Percentiles rank a stretch among this genome's conserved stretches.
Conservation (phyloP, 108 stramenopile genomes). For the Pseudonitzschia delicatissima region DNA sequence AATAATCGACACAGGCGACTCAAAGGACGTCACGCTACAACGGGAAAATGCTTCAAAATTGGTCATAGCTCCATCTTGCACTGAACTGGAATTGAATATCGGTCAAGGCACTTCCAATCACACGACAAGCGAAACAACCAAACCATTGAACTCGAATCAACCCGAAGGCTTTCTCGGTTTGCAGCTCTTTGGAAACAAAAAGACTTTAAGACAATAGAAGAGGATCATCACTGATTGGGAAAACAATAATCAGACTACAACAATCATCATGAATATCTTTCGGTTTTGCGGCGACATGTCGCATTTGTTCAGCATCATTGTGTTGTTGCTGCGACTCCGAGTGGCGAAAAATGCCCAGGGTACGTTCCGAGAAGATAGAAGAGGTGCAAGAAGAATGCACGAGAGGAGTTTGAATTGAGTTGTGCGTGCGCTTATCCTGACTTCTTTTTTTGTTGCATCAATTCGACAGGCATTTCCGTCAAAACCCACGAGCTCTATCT, state of each 20-base stretch:
- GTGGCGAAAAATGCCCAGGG: conserved; percentile 93
- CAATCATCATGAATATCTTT: conserved; percentile 79
- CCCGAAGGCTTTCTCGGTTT: background rate
- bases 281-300: conserved; percentile 97
- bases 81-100: no score
- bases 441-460: background rate
- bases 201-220: no score
- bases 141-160: no score
- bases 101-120: no score
- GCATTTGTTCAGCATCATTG: conserved; percentile 95
- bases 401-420: background rate
- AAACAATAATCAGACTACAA: no score
- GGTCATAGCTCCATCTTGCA: no score
- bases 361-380: conserved; percentile 24
- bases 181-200: background rate
- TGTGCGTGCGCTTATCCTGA: background rate
- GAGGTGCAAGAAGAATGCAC: background rate
- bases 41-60: no score
- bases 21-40: no score
- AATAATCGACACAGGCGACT: no score
- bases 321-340: conserved; percentile 92
- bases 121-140: no score
- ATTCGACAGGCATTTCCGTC: conserved; percentile 84
- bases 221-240: no score
- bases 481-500: conserved; percentile 99